Evolutionary conservation across 441 rosid species (phyloP).

Genomic region (Adansonia rubrostipa): DNA sequence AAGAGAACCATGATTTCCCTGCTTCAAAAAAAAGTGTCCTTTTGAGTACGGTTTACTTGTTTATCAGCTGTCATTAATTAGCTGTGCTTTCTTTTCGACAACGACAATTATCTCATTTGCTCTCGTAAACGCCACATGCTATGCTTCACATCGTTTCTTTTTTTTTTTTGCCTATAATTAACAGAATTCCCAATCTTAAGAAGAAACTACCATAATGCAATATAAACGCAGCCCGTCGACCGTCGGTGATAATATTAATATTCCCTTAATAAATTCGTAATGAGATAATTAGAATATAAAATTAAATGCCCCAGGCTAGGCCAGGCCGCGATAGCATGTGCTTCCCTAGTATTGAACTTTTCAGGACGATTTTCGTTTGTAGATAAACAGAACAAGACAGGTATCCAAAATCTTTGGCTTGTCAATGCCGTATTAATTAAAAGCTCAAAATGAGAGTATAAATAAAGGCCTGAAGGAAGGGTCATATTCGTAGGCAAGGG

Average conservation of each 20-base stretch:
- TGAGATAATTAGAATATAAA: neutral
- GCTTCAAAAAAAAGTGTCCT: neutral
- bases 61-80: neutral
- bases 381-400: neutral
- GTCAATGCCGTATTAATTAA: neutral
- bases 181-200: neutral
- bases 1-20: neutral
- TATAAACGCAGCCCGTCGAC: neutral
- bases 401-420: constrained; percentile 24
- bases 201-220: neutral
- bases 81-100: neutral
- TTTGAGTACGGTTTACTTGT: neutral
- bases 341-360: constrained; percentile 2
- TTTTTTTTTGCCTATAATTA: neutral
- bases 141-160: neutral
- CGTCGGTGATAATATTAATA: constrained; percentile 17
- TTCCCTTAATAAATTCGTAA: neutral
- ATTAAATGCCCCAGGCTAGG: neutral
- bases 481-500: constrained; percentile 7
- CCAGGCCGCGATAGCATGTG: neutral
- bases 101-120: neutral
- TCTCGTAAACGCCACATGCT: neutral
- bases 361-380: neutral
- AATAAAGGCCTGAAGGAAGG: neutral
- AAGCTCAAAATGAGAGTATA: neutral